These are phyloP conservation scores for Sequoiadendron giganteum DNA, from an alignment of 75 land plant species.

Conservation along the genomic window DNA sequence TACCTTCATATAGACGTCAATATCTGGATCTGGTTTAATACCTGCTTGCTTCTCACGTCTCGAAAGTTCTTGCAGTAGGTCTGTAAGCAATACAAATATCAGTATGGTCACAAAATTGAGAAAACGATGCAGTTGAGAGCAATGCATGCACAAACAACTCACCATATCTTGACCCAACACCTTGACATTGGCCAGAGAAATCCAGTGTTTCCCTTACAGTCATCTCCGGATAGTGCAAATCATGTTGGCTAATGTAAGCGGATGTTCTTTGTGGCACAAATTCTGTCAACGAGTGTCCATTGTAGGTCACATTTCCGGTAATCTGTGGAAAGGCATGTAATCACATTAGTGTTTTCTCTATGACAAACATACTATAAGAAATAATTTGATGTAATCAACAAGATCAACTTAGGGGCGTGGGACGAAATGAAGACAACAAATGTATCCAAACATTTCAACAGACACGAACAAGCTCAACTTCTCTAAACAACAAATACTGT, in stretches of 20 bases:
- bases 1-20: conserved; percentile 50
- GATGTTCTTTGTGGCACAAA: conserved; percentile 71
- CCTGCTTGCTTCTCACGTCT: conserved; percentile 48
- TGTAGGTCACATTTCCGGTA: conserved; percentile 65
- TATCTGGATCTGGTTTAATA: conserved; percentile 45
- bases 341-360: background rate
- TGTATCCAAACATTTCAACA: background rate
- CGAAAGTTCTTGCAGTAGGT: conserved; percentile 37
- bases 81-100: conserved; percentile 13
- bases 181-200: conserved; percentile 80
- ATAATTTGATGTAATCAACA: background rate
- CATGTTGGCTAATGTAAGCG: conserved; percentile 74
- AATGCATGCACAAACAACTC: background rate
- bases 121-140: background rate
- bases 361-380: background rate
- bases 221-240: conserved; percentile 72
- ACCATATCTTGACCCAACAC: conserved; percentile 48
- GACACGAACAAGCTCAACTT: background rate
- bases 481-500: background rate
- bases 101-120: background rate
- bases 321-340: conserved; percentile 21
- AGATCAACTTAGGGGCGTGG: background rate
- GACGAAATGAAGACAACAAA: background rate
- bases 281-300: conserved; percentile 56
- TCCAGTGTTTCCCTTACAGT: conserved; percentile 87